phyloP scores from a whole-genome alignment of 371 early-diverging fungal species.

The Massospora cicadina region DNA sequence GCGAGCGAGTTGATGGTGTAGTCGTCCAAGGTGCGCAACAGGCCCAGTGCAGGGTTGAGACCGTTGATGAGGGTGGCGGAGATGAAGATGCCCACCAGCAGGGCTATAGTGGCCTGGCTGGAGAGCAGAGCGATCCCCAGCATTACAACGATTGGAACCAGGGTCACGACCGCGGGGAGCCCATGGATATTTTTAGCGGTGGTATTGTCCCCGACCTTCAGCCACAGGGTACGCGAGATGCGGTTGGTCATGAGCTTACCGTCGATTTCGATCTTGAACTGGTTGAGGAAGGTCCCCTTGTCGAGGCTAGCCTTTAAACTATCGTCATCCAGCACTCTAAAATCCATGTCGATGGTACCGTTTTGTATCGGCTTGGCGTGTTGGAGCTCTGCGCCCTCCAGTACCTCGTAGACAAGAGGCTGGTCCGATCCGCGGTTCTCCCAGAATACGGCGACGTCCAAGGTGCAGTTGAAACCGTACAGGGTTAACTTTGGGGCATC shows the following conservation, averaged over 20 bases:
- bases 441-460: not conserved
- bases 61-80: slow-evolving; percentile 10
- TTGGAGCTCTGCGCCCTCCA: not conserved
- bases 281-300: not conserved
- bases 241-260: not conserved
- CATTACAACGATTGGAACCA: slow-evolving; percentile 8
- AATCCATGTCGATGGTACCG: not conserved
- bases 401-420: not conserved
- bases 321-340: not conserved
- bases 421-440: not conserved
- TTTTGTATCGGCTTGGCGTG: not conserved
- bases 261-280: not conserved
- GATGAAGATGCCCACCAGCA: slow-evolving; percentile 8
- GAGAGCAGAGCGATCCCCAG: not conserved
- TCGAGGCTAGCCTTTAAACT: not conserved
- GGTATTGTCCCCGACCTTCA: not conserved
- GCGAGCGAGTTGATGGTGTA: slow-evolving; percentile 9
- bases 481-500: not conserved
- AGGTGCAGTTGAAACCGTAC: not conserved
- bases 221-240: not conserved
- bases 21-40: slow-evolving; percentile 8
- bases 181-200: not conserved
- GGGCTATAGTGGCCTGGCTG: slow-evolving; percentile 7
- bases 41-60: slow-evolving; percentile 9
- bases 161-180: slow-evolving; percentile 9